Percentiles rank a stretch among this genome's conserved stretches.
These are phyloP conservation scores for Fusarium sambucinum DNA, from an alignment of 2,329 filamentous ascomycete genomes.

Conservation along the genomic window DNA sequence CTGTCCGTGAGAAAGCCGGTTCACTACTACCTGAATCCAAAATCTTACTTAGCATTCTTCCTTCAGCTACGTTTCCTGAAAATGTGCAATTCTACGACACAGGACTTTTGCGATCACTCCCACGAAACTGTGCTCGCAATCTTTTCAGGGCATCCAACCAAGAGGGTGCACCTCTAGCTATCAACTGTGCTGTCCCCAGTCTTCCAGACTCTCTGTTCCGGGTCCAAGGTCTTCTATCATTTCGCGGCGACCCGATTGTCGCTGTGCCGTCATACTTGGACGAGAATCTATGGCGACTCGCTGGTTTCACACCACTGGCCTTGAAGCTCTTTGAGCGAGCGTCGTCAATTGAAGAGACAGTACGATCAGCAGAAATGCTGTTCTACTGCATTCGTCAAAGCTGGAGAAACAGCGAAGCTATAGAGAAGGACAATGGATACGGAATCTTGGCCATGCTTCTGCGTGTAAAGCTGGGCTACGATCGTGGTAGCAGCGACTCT, in stretches of 20 bases:
- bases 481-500: constrained; percentile 50
- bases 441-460: constrained; percentile 86
- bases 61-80: constrained; percentile 82
- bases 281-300: constrained; percentile 90
- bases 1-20: constrained; percentile 87
- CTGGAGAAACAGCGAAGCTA: constrained; percentile 98
- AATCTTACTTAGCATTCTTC: constrained; percentile 85
- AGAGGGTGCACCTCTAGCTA: constrained; percentile 78
- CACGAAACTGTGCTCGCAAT: constrained; percentile 76
- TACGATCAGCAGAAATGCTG: constrained; percentile 83
- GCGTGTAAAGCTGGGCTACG: constrained; percentile 80
- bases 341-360: constrained; percentile 74
- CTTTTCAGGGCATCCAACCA: constrained; percentile 55
- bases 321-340: constrained; percentile 87
- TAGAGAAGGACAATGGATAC: constrained; percentile 96
- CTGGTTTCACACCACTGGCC: constrained; percentile 88
- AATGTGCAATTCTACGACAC: constrained; percentile 84
- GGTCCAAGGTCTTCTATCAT: constrained; percentile 81
- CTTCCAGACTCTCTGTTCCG: constrained; percentile 90
- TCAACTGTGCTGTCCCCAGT: constrained; percentile 88
- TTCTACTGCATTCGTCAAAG: constrained; percentile 89
- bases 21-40: constrained; percentile 83
- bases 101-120: constrained; percentile 80
- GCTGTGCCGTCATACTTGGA: constrained; percentile 86
- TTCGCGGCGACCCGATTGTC: constrained; percentile 86